Base-by-base conservation (phyloP, 345 rosid species). In the Hypericum androsaemum region DNA sequence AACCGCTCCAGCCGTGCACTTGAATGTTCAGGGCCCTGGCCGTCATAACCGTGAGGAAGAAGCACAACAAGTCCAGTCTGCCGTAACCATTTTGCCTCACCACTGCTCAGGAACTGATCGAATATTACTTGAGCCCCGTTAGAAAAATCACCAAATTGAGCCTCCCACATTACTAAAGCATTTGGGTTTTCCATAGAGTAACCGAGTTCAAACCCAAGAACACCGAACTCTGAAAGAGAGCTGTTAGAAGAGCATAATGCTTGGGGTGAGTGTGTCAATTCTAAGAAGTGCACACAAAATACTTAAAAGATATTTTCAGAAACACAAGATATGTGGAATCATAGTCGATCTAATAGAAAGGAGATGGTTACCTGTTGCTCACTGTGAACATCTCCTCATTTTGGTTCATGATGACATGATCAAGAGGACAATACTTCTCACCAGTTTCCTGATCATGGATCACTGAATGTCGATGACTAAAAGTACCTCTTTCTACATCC, bases 401-500 rank as follows among this genome's bases (percentile, higher is more conserved):
- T 61, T 86, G 95, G 60, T 83, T 79, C 65, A 72, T 67, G 61
- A 79, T 64, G 43, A 86, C 72, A 60, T 83, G 78, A 53, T 86
- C 88, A 17, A 86, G 75, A 53, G 95, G 95, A 58, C 86, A 86
- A 53, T 86, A 86, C 69, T 74, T 50, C 60, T 75, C 69, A 61
- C 95, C 86, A 0, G 86, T 74, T 59, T 77, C 86, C 53, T 86
- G 95, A 73, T 83, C 86, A 63, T 86, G 88, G 62, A 86, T 13
- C 14, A 83, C 81, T 22, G 95, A 58, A 65, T 80, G 95, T 38
- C 95, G 75, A 49, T 86, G 86, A 65, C 88, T 86, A 61, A 79
- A 86, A 13, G 95, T 86, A 66, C 95, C 95, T 71, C 95, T 71
- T 70, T 86, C 92, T 7, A 86, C 95, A 75, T 86, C 95, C 65